Base-by-base conservation (phyloP, 768 basidiomycete genomes). In the Tremella mesenterica region DNA sequence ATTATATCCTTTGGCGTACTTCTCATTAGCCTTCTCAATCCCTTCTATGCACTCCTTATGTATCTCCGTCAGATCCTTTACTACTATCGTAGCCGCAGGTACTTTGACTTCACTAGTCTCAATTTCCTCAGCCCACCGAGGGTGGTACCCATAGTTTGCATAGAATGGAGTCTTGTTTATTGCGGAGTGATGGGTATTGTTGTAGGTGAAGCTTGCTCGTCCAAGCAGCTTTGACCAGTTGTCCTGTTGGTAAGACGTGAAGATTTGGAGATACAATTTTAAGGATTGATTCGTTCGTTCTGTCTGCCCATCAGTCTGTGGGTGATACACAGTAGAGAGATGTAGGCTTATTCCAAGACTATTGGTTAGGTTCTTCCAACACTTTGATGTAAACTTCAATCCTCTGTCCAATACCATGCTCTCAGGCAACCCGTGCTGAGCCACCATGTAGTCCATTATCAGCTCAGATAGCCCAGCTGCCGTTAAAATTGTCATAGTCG, bases 291-390 rank as follows among this genome's bases (percentile, higher is more conserved):
- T 54, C 3, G 44, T 38, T n/a, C 46, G 23, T 48, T 54, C 53
- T n/a, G 53, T 54, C 29, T 77, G 75, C 0, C 78, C 76, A 51
- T 78, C 74, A 2, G 73, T 74, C 46, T 77, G 73, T 0, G 78
- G 79, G 50, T 78, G 78, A 44, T 74, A 79, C 1, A 77, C 77
- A 0, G 78, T 79, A 4, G 71, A 74, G 0, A 74, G 56, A 21
- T 70, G 72, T 1, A 48, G 45, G 13, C 74, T 45, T 36, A 79
- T 76, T 0, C 73, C 70, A 0, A 78, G 46, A 10, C 65, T 43
- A 20, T 43, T 27, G 38, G 70, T 67, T 0, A 79, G 50, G 0
- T 70, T 67, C 10, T 30, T 14, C 58, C 71, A 76, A 57, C 76
- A 74, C 5, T 60, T 30, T 1, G 70, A 60, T 23, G 33, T 54